These are phyloP conservation scores for Xylariaceae sp. DNA, from an alignment of 2,329 filamentous ascomycete species.

Conservation along the genomic window DNA sequence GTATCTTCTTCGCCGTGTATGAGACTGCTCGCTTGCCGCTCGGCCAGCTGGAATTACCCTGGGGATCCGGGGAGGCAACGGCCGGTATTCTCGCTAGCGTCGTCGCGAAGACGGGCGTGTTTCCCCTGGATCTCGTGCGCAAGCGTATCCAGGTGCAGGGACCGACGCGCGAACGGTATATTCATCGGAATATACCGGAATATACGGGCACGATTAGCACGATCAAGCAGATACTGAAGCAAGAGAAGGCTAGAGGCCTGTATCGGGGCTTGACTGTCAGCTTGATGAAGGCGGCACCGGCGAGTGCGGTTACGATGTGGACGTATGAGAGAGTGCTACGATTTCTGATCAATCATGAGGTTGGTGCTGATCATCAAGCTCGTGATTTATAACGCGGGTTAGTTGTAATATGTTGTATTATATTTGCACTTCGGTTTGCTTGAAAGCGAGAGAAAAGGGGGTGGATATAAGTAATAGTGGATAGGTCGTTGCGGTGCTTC, in stretches of 20 bases:
- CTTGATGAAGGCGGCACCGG: conserved; percentile 88
- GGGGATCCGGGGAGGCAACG: conserved; percentile 75
- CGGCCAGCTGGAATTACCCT: conserved; percentile 51
- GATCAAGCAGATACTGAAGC: conserved; percentile 59
- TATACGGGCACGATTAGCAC: conserved; percentile 67
- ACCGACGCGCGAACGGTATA: conserved; percentile 71
- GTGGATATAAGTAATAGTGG: conserved; percentile 4
- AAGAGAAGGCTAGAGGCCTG: conserved; percentile 72
- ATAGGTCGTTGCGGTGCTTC: not conserved
- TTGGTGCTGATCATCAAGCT: conserved; percentile 25
- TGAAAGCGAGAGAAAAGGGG: not conserved
- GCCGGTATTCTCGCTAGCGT: conserved; percentile 77
- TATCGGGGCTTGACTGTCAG: conserved; percentile 87
- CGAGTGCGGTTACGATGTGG: conserved; percentile 90
- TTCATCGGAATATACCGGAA: conserved; percentile 81
- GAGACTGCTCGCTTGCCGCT: conserved; percentile 65
- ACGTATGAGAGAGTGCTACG: conserved; percentile 77
- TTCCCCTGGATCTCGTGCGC: conserved; percentile 85
- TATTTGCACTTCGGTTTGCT: not conserved
- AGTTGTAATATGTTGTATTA: conserved; percentile 7
- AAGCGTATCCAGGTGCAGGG: conserved; percentile 96
- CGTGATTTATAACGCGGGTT: not conserved
- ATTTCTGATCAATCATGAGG: conserved; percentile 43
- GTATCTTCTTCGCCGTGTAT: conserved; percentile 87
- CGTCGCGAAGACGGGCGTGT: conserved; percentile 80